Evolutionary conservation across 805 yeast species (phyloP), one percentile per base, ranked within the genome.

Genomic region (Barnettozyma botsteinii): DNA sequence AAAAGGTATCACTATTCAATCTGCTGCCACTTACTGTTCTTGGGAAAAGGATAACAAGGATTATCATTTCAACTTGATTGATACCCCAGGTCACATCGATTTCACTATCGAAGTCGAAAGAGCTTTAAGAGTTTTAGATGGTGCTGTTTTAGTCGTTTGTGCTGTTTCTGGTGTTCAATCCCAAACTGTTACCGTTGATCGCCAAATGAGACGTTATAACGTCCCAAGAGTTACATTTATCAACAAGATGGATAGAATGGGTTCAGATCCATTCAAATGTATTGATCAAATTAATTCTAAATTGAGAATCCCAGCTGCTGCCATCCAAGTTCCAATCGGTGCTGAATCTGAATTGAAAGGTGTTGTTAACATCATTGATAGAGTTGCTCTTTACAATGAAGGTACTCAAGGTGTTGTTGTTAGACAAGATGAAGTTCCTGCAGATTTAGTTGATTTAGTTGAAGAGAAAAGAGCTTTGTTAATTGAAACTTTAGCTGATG

Each of bases 201-300:
- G 98, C 60, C 99, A 93, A 69, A 93, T 93, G 98, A 80, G 95
- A 56, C 81, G 98, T 61, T 93, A 93, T 67, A 88, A 93, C 59
- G 96, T 93, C 57, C 98, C 98, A 40, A 77, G 98, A 59, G 75
- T 93, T 38, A 91, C 98, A 9, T 93, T 93, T 58, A 85, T 93
- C 64, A 93, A 93, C 69, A 93, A 93, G 70, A 89, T 93, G 97
- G 99, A 93, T 65, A 80, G 99, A 62, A 86, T 93, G 96, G 99
- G 99, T 51, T 85, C 98, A 41, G 81, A 93, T 65, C 99, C 99
- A 18, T 93, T 94, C 82, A 77, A 75, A 48, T 96, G 94, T 42
- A 84, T 93, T 55, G 95, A 85, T 42, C 98, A 91, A 68, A 75
- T 93, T 53, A 87, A 91, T 66, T 52, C 66, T 40, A 93, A 93